phyloP scores from a whole-genome alignment of 495 filamentous ascomycete species.

The Neurospora pannonica region DNA sequence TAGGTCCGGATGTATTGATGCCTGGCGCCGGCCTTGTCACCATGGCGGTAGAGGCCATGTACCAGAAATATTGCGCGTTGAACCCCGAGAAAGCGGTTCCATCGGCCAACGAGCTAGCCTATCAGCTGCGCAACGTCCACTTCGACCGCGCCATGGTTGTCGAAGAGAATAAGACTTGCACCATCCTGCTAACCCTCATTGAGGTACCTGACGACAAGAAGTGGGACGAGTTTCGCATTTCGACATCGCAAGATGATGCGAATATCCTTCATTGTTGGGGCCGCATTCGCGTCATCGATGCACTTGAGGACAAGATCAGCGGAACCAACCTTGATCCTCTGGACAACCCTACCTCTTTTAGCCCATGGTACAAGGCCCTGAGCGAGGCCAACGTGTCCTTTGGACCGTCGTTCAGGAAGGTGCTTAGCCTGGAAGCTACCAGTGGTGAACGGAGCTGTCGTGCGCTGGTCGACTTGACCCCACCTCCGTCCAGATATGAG shows the following conservation, averaged over 20 bases:
- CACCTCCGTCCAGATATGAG: conserved; percentile 12
- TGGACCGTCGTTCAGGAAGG: conserved; percentile 21
- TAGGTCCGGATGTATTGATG: conserved; percentile 19
- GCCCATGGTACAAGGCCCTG: conserved; percentile 26
- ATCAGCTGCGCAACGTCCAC: conserved; percentile 2
- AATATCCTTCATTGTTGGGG: conserved; percentile 5
- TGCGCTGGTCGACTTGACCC: neutral
- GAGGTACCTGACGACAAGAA: neutral
- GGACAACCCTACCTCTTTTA: neutral
- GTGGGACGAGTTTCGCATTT: conserved; percentile 12
- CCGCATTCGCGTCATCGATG: conserved; percentile 6
- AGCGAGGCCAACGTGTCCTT: conserved; percentile 18
- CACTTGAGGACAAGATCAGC: neutral
- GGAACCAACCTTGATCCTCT: neutral
- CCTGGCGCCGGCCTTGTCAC: conserved; percentile 7
- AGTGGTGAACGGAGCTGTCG: conserved; percentile 12
- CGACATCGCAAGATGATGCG: neutral
- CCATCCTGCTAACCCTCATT: neutral
- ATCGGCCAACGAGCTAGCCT: neutral
- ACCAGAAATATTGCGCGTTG: neutral
- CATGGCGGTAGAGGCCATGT: conserved; percentile 14
- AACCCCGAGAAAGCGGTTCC: neutral
- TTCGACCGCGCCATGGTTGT: conserved; percentile 9
- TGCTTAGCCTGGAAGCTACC: conserved; percentile 11
- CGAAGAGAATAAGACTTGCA: neutral